Base-by-base conservation (phyloP, 2,329 filamentous ascomycete genomes). In the Diaporthe batatas region DNA sequence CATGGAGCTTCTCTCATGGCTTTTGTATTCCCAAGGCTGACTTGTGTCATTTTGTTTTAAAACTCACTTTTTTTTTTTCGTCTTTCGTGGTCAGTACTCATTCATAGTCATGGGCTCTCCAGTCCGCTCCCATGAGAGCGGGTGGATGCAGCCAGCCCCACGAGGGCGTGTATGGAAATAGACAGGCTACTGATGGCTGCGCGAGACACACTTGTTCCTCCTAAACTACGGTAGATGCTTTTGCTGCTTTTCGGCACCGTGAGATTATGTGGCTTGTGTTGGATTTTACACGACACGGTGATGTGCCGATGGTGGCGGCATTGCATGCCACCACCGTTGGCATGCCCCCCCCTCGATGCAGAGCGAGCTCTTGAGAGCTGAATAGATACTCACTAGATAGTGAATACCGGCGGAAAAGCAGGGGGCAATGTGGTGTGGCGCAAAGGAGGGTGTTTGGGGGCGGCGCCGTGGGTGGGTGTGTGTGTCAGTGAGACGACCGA, bases 1-100 rank as follows among this genome's bases (percentile, higher is more conserved):
- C 72, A 74, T 69, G 70, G 70, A 57, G 55, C 59, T 53, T 53
- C 39, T 57, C 23, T 29, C 39, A 62, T 55, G 70, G 69, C 62
- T 72, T 73, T 74, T 69, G 64, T 72, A 67, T 65, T 42, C 44
- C 44, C 44, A 51, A 53, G 62, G 62, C 34, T 39, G 62, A 25
- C 62, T 39, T 53, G 32, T 64, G 64, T 64, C 44, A 51, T 51
- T 51, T 51, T 51, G n/a, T 68, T 58, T 54, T 53, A 21, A n/a
- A 18, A 21, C 12, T 2, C 3, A 49, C 18, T 32, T 47, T 34
- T n/a, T 36, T 39, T 29, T 10, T 10, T n/a, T 12, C 4, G 12
- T 39, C 36, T 39, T n/a, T 47, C 62, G 44, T 18, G 36, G 49
- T 54, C 70, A 65, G 64, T 55, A 23, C 51, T 69, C 62, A 53